Base-by-base conservation (phyloP, 768 basidiomycete genomes). In the Lactifluus subvellereus region DNA sequence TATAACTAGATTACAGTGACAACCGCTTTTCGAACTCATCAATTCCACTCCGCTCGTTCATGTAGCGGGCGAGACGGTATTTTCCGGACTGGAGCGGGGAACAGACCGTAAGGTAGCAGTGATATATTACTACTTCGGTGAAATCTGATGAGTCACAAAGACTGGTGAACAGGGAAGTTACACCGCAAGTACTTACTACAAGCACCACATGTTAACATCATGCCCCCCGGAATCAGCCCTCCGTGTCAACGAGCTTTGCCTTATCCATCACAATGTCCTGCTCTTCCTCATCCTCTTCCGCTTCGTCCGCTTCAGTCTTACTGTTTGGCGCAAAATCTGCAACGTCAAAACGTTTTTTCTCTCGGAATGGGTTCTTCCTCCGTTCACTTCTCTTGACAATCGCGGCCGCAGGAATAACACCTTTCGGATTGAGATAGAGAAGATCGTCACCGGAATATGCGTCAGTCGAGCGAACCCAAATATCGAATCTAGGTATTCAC, bases 391-490 rank as follows among this genome's bases (percentile, higher is more conserved):
- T 84, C 70, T 79, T 83, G 69, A 91, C 78, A 47, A 92, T 80
- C 4, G 90, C 86, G 4, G 77, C 77, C 0, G 82, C 72, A 0
- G 93, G 94, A 45, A 98, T 86, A 53, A 81, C 80, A 9, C 91
- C 95, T 70, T 84, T 82, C 0, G 83, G 77, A 70, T 92, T 95
- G 64, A 91, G 77, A 68, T 89, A 94, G 35, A 83, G 76, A 51
- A 96, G 78, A 72, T 96, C 94, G 64, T 81, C 79, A 3, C 92
- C 94, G 18, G 79, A 75, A 69, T 94, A 94, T 8, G 78, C 69
- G 70, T 96, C 93, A 37, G 92, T 78, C 27, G 81, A 79, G 50
- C 85, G 84, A 55, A 94, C 78, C 91, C 91, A 98, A 45, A 86
- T 84, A 70, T 94, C 89, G 75, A 89, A 95, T 66, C 88, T 93